Conservation (phyloP, 176 grass and related monocot genomes). For the Oryza brachyantha region DNA sequence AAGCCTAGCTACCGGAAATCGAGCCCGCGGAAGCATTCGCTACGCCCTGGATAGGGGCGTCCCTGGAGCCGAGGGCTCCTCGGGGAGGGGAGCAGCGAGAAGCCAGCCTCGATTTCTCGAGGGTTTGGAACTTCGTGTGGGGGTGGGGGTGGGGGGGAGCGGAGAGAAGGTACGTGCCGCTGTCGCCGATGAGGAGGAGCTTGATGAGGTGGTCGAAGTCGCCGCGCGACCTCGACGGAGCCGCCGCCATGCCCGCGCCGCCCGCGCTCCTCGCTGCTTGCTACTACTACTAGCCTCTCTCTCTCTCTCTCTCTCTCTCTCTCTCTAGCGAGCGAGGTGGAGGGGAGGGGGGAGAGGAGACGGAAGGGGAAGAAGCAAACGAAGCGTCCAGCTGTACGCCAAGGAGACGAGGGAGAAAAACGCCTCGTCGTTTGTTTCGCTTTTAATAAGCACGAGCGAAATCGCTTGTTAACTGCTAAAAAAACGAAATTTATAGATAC, state of each 20-base stretch:
- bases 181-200: slow-evolving; percentile 57
- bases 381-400: slow-evolving; percentile 41
- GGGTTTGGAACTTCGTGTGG: too few relatives aligned
- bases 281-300: not conserved
- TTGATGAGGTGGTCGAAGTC: slow-evolving; percentile 61
- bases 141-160: not conserved
- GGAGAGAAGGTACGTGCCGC: slow-evolving; percentile 24
- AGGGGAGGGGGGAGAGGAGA: not conserved
- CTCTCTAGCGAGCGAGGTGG: not conserved
- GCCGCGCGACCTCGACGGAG: slow-evolving; percentile 41
- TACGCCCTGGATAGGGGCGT: not conserved
- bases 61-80: not conserved
- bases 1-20: not conserved
- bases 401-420: too few relatives aligned
- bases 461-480: too few relatives aligned
- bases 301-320: not conserved
- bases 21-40: too few relatives aligned
- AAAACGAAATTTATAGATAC: too few relatives aligned
- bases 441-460: too few relatives aligned
- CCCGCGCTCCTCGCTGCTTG: not conserved
- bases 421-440: too few relatives aligned
- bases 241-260: slow-evolving; percentile 28
- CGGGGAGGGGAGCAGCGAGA: not conserved
- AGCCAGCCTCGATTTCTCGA: not conserved
- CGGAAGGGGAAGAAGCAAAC: not conserved